Evolutionary conservation across 176 grass and related monocot species (phyloP).

Genomic region (Themeda triandra): DNA sequence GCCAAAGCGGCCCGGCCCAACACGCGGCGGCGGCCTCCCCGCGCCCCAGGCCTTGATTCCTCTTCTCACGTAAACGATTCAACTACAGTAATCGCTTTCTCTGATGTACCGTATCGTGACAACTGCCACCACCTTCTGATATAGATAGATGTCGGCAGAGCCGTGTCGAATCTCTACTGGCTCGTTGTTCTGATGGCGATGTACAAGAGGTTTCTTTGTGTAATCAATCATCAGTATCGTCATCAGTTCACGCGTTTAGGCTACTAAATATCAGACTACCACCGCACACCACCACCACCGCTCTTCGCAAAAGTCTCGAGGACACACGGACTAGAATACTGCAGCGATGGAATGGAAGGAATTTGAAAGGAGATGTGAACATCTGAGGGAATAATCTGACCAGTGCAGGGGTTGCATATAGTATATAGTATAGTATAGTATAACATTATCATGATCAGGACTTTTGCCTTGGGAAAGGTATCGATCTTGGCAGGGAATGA

Average conservation of each 20-base stretch:
- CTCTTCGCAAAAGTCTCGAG: not conserved
- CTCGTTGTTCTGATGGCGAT: not conserved
- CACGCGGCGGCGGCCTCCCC: too few species aligned
- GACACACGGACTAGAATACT: not conserved
- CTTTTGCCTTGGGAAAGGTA: constrained; percentile 22
- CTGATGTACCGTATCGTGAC: not conserved
- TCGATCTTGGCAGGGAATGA: constrained; percentile 9
- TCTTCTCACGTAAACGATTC: too few species aligned
- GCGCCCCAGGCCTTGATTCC: too few species aligned
- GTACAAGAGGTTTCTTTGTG: not conserved
- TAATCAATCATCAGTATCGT: not conserved
- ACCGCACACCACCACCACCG: not conserved
- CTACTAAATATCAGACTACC: not conserved
- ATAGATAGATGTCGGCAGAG: not conserved
- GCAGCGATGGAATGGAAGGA: not conserved
- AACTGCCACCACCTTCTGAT: not conserved
- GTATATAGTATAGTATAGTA: too few species aligned
- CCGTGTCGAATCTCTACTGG: not conserved
- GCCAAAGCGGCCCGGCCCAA: too few species aligned
- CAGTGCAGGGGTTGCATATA: too few species aligned
- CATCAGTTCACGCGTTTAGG: not conserved
- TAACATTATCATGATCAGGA: constrained; percentile 22
- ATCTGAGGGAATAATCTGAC: constrained; percentile 37
- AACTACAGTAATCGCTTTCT: too few species aligned
- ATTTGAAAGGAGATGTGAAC: constrained; percentile 11